phyloP scores from a whole-genome alignment of 768 basidiomycete genomes.

The Agrocybe pediades region DNA sequence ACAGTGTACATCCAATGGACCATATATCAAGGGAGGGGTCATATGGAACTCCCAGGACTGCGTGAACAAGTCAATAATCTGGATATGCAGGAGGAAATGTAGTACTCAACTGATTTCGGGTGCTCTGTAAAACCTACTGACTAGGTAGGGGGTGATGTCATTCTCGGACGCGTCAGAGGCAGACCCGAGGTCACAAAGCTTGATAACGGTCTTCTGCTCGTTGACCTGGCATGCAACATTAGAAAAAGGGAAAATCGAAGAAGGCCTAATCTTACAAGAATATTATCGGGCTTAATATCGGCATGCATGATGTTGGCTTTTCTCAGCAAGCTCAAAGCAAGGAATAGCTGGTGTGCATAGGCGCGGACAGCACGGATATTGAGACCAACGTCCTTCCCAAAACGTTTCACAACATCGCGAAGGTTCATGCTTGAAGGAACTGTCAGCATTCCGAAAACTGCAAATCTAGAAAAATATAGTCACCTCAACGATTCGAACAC shows the following conservation, averaged over 20 bases:
- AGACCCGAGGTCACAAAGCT: constrained; percentile 96
- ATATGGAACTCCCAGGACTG: constrained; percentile 94
- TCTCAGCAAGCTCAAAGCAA: constrained; percentile 79
- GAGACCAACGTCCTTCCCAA: constrained; percentile 96
- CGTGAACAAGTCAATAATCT: constrained; percentile 6
- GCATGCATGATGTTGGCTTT: constrained; percentile 97
- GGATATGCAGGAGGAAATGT: constrained; percentile 2
- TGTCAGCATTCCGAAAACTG: background rate
- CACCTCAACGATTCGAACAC: constrained; percentile 95
- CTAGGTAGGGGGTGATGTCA: constrained; percentile 97
- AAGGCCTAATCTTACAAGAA: constrained; percentile 63
- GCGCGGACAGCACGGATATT: constrained; percentile 97
- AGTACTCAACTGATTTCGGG: constrained; percentile 90
- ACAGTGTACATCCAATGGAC: constrained; percentile 98
- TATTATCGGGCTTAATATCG: constrained; percentile 98
- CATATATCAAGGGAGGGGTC: constrained; percentile 94
- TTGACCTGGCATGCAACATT: constrained; percentile 65
- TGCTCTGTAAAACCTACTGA: constrained; percentile 95
- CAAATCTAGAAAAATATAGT: constrained; percentile 14
- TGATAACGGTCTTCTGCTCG: constrained; percentile 89
- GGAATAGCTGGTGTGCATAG: constrained; percentile 96
- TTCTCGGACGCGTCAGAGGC: constrained; percentile 94
- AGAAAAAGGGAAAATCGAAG: background rate
- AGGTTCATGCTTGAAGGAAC: constrained; percentile 84
- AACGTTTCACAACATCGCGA: constrained; percentile 95